Conservation (phyloP, 2,329 filamentous ascomycete species). For the Fusarium irregulare region DNA sequence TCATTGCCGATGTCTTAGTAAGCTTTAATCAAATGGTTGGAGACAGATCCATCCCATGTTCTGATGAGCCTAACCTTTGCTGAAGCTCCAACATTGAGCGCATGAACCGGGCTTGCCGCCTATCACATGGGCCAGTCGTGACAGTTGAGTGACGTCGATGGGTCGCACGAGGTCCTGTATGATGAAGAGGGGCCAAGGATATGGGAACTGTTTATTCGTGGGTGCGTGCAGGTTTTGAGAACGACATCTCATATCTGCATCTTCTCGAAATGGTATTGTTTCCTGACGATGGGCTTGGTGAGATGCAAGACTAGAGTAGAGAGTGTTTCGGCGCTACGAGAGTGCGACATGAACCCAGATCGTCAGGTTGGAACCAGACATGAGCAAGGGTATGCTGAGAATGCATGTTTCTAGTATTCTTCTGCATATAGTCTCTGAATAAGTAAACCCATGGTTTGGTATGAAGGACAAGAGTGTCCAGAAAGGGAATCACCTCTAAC, state of each 20-base stretch:
- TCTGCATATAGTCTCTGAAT: not conserved
- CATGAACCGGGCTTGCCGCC: slow-evolving; percentile 36
- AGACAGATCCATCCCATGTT: not conserved
- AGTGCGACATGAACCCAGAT: not conserved
- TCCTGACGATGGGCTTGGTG: not conserved
- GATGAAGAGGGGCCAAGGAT: slow-evolving; percentile 17
- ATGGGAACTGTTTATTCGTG: slow-evolving; percentile 3
- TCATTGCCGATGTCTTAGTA: not conserved
- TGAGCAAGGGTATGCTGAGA: not conserved
- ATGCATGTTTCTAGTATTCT: not conserved
- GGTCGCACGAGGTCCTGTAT: slow-evolving; percentile 21
- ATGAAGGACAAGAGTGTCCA: slow-evolving; percentile 7
- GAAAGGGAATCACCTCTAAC: not conserved
- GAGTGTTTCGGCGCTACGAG: not conserved
- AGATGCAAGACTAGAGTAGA: not conserved
- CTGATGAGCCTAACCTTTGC: not conserved
- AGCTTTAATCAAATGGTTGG: not conserved
- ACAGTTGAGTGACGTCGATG: slow-evolving; percentile 32
- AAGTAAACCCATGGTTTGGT: not conserved
- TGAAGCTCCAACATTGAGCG: slow-evolving; percentile 21
- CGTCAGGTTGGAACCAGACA: not conserved
- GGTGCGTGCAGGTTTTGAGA: slow-evolving; percentile 7
- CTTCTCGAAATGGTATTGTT: slow-evolving; percentile 1
- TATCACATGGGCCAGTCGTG: slow-evolving; percentile 35
- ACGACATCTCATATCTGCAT: slow-evolving; percentile 13